Evolutionary conservation across 257 asterid species (phyloP).

Genomic region (Capsicum baccatum): DNA sequence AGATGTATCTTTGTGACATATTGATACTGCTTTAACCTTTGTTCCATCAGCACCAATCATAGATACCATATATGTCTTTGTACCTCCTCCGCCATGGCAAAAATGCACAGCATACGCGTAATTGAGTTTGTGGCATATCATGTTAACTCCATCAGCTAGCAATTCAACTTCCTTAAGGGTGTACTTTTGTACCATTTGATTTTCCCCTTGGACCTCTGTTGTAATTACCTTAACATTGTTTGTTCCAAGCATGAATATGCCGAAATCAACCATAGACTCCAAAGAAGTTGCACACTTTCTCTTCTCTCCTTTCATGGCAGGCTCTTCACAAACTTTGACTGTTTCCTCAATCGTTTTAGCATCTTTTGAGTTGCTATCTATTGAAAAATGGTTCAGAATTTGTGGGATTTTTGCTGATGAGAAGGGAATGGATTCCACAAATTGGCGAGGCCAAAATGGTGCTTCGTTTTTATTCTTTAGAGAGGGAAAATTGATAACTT

Average conservation of each 20-base stretch:
- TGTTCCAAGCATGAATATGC: conserved; percentile 27
- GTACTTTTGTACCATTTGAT: conserved; percentile 24
- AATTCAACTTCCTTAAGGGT: conserved; percentile 1
- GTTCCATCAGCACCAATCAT: conserved; percentile 30
- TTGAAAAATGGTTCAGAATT: conserved; percentile 28
- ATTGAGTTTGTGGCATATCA: conserved; percentile 31
- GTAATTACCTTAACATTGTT: conserved; percentile 26
- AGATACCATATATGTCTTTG: conserved; percentile 26
- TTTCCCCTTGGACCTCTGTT: conserved; percentile 27
- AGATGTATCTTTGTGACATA: conserved; percentile 33
- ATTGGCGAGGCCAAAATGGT: conserved; percentile 37
- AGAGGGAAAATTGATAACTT: conserved; percentile 28
- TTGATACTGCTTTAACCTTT: conserved; percentile 25
- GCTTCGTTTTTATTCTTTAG: conserved; percentile 2
- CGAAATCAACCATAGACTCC: conserved; percentile 34
- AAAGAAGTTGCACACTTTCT: conserved; percentile 31
- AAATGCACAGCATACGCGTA: conserved; percentile 32
- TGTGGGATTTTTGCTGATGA: conserved; percentile 30
- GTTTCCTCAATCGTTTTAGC: conserved; percentile 33
- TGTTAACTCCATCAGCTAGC: neutral
- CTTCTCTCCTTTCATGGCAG: conserved; percentile 29
- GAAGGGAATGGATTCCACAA: conserved; percentile 37
- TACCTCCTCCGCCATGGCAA: conserved; percentile 25
- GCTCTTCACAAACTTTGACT: conserved; percentile 28
- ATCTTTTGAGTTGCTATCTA: conserved; percentile 24